Base-by-base conservation (phyloP, 2,329 filamentous ascomycete genomes). In the Ophiostoma quercus region DNA sequence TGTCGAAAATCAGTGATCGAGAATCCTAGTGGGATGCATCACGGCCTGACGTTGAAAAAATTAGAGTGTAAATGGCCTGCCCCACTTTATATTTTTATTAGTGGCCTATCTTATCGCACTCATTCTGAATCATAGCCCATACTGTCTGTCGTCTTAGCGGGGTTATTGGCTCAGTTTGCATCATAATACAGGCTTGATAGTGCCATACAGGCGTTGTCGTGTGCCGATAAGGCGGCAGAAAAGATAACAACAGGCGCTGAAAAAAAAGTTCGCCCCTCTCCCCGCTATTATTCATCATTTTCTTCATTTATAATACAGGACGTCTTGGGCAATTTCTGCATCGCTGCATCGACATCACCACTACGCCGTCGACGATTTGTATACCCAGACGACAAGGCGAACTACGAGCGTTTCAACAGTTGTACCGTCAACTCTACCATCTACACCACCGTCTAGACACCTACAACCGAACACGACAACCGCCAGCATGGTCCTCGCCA, bases 401-500 rank as follows among this genome's bases (percentile, higher is more conserved):
- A 34, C 43, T 7, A 47, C 43, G 16, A n/a, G 16, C 19, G 43
- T n/a, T n/a, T 8, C 51, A 8, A 57, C 7, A 12, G 2, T 25
- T 9, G 19, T 16, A 63, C 14, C 39, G 11, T 39, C 37, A 14
- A 60, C 25, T 12, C 22, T 29, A 25, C 22, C 7, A 57, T 6
- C 54, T 6, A 16, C 25, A 32, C 57, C 7, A 63, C 67, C 54
- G 54, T 22, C 39, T n/a, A 47, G 16, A n/a, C 43, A 47, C 16
- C 5, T 47, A 68, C 41, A 62, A 14, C 3, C 41, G 4, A 3
- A 67, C 4, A 22, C n/a, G 19, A 41, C 67, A 43, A 57, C 57
- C 66, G 37, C 32, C 51, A 84, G 75, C 71, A 88, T 88, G 85
- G 80, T 81, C 78, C 79, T 84, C 76, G 88, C 95, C 80, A 99